Evolutionary conservation across 371 early-diverging fungal genomes (phyloP).

Genomic region (Funneliformis caledonium): DNA sequence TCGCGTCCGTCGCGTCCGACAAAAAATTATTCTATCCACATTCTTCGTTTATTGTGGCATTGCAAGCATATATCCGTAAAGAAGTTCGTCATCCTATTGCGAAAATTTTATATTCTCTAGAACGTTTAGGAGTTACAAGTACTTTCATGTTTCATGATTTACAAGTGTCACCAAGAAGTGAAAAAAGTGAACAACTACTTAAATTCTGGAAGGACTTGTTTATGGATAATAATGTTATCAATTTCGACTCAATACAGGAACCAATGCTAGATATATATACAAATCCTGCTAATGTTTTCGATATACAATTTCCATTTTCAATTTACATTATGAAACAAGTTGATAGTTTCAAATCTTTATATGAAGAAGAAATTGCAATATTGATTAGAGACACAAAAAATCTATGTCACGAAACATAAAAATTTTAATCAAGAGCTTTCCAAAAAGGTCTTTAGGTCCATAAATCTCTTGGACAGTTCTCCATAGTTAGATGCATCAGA

Average conservation of each 20-base stretch:
- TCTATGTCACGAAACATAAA: background rate
- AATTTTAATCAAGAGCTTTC: background rate
- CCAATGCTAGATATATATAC: constrained; percentile 26
- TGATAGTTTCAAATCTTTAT: constrained; percentile 16
- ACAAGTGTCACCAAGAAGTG: background rate
- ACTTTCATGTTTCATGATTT: background rate
- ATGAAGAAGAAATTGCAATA: constrained; percentile 10
- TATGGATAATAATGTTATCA: constrained; percentile 4
- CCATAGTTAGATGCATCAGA: background rate
- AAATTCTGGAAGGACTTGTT: constrained; percentile 31
- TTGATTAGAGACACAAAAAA: constrained; percentile 19
- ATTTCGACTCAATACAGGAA: background rate
- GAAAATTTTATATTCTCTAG: constrained; percentile 30
- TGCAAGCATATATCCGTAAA: constrained; percentile 5
- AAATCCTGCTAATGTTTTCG: background rate
- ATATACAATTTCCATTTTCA: constrained; percentile 37
- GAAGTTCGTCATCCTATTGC: constrained; percentile 30
- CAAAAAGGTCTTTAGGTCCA: background rate
- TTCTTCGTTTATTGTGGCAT: constrained; percentile 28
- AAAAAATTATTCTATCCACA: constrained; percentile 18
- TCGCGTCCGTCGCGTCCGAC: constrained; percentile 23
- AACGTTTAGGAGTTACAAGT: background rate
- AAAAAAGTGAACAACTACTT: background rate
- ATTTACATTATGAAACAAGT: constrained; percentile 21
- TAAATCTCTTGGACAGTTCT: background rate